A percentile compares a stretch with the other conserved stretches of the same genome.
These are phyloP conservation scores for Neofusicoccum cordaticola DNA, from an alignment of 2,329 filamentous ascomycete genomes.

Conservation along the genomic window DNA sequence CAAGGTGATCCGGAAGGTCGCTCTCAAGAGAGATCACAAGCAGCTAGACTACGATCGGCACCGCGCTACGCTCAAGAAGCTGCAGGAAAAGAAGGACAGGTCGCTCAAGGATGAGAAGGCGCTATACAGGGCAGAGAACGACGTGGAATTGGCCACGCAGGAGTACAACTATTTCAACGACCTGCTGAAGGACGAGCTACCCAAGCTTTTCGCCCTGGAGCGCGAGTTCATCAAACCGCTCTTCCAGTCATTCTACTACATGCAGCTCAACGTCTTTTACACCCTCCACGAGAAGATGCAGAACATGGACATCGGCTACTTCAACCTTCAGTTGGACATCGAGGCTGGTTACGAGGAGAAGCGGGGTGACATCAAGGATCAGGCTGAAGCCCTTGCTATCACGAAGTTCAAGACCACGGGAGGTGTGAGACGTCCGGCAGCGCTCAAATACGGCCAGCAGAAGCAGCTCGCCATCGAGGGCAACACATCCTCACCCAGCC, in stretches of 20 bases:
- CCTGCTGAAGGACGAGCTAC: constrained; percentile 90
- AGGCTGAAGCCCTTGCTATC: constrained; percentile 78
- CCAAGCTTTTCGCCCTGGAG: constrained; percentile 85
- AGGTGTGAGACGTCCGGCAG: constrained; percentile 43
- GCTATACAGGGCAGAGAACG: constrained; percentile 90
- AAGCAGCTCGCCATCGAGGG: constrained; percentile 34
- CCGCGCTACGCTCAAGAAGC: constrained; percentile 78
- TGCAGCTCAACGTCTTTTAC: constrained; percentile 99
- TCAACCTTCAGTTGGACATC: constrained; percentile 85
- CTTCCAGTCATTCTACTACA: constrained; percentile 99
- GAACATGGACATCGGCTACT: constrained; percentile 93
- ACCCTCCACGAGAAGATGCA: constrained; percentile 98
- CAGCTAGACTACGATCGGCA: constrained; percentile 94
- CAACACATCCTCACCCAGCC: constrained; percentile 22
- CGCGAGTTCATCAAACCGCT: constrained; percentile 93
- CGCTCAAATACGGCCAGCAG: constrained; percentile 39
- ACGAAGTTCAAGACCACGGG: constrained; percentile 90
- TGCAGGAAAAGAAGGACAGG: constrained; percentile 97
- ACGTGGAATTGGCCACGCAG: constrained; percentile 85
- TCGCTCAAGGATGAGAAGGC: constrained; percentile 95
- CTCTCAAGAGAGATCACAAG: constrained; percentile 91
- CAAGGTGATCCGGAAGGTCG: constrained; percentile 88
- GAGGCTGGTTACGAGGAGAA: constrained; percentile 89
- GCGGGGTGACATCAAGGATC: constrained; percentile 81
- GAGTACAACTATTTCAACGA: constrained; percentile 99